phyloP scores from a whole-genome alignment of 441 rosid genomes.

The Mallotus repandus region DNA sequence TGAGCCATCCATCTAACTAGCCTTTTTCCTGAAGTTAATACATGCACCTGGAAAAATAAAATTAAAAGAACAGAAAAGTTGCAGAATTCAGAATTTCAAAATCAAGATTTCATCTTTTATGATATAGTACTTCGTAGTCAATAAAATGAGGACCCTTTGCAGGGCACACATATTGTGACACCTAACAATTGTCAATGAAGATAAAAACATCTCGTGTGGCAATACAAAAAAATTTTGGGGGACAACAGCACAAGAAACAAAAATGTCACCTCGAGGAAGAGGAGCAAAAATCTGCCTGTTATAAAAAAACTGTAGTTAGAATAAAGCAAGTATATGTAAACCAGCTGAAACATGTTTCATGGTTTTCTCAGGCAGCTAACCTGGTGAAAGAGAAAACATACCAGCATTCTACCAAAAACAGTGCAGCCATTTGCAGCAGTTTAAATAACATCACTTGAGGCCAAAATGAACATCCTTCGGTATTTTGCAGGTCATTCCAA shows the following conservation, averaged over 20 bases:
- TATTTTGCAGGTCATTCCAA: too few species aligned
- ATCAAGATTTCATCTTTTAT: neutral
- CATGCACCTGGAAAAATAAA: neutral
- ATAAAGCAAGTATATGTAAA: neutral
- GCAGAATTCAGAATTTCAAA: neutral
- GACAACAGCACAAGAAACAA: neutral
- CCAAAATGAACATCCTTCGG: neutral
- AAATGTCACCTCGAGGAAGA: conserved; percentile 2
- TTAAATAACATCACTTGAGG: neutral
- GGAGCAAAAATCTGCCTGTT: neutral
- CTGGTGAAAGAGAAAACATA: neutral
- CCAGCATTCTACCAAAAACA: conserved; percentile 1
- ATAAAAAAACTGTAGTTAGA: too few species aligned
- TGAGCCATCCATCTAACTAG: too few species aligned
- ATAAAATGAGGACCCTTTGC: neutral
- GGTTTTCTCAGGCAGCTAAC: neutral
- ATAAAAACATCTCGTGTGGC: neutral
- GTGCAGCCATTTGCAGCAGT: neutral
- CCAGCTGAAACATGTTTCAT: neutral
- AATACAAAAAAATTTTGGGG: neutral
- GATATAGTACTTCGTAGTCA: neutral
- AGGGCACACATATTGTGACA: neutral
- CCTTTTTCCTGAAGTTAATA: too few species aligned
- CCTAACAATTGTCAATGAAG: neutral
- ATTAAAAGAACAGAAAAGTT: neutral